Percentiles rank a stretch among this genome's conserved stretches.
phyloP scores from a whole-genome alignment of 2,329 filamentous ascomycete genomes.

The Eutypella sp. region DNA sequence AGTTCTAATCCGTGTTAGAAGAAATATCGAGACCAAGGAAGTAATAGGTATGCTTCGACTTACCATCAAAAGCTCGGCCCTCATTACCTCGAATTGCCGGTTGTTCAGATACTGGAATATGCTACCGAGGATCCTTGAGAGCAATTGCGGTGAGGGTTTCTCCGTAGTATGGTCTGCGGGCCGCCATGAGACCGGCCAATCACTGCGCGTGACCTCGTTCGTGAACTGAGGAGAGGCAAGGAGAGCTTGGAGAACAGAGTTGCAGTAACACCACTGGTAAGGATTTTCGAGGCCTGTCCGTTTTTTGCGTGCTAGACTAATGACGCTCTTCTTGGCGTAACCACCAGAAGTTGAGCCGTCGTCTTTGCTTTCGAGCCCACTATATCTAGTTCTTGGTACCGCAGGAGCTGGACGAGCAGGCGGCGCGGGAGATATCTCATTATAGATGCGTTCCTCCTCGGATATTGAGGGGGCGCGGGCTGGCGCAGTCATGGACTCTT shows the following conservation, averaged over 20 bases:
- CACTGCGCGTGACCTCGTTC: conserved; percentile 53
- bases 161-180: conserved; percentile 56
- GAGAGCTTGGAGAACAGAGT: conserved; percentile 80
- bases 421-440: conserved; percentile 46
- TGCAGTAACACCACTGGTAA: conserved; percentile 84
- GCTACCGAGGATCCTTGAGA: conserved; percentile 56
- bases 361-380: conserved; percentile 52
- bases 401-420: conserved; percentile 65
- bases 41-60: conserved; percentile 18
- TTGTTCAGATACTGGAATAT: conserved; percentile 53
- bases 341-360: conserved; percentile 31
- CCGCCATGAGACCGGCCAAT: conserved; percentile 63
- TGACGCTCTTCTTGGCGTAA: conserved; percentile 36
- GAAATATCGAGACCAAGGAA: conserved; percentile 1
- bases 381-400: conserved; percentile 69
- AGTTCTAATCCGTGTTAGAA: conserved; percentile 41
- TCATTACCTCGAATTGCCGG: conserved; percentile 46
- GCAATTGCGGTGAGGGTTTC: conserved; percentile 48
- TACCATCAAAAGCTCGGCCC: conserved; percentile 55
- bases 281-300: conserved; percentile 76
- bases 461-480: conserved; percentile 2
- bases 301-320: conserved; percentile 31
- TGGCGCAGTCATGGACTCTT: conserved; percentile 55
- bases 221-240: conserved; percentile 68
- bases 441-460: conserved; percentile 35